Evolutionary conservation across 2,329 filamentous ascomycete genomes (phyloP), one percentile per base, ranked within the genome.

Genomic region (Ascomycota sp.): DNA sequence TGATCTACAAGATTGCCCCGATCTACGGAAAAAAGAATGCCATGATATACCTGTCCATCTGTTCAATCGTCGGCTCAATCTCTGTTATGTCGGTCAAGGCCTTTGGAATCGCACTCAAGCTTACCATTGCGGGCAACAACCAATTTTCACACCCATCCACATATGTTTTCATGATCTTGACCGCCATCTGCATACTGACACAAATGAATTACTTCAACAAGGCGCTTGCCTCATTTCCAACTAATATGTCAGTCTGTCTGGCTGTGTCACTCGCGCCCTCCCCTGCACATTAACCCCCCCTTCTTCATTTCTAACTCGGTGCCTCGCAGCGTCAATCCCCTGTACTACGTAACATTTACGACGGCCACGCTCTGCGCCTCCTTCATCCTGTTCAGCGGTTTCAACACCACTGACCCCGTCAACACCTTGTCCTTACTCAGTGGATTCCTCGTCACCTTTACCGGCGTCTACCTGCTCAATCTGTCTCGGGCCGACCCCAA

Each of bases 121-220:
- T 98, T 46, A 95, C 86, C 0, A 70, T 98, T 40, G 73, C 67
- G 28, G 89, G 86, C 31, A 77, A 91, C 54, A 98, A 98, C 55
- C 89, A 98, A 53, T 94, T 98, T 52, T 72, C 70, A 5, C 81
- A 92, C 43, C 81, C 91, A 2, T 93, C 83, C 29, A 98, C 91
- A 35, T 98, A 98, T 44, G 85, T 94, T 38, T 98, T 98, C 51
- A 75, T 86, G 54, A 94, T 98, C 40, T 70, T 95, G 39, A 89
- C 85, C 0, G 64, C 66, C 3, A 81, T 94, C 38, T 98, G 89
- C 60, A 95, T 98, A 47, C 53, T 98, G 40, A 94, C 85, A 7
- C 89, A 98, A 62, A 95, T 98, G 89, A 98, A 98, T 55, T 98
- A 98, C 55, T 93, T 98, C 57, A 98, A 98, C 64, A 98, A 98